Base-by-base conservation (phyloP, 2,329 filamentous ascomycete species). In the Sporothrix pseudoabietina region DNA sequence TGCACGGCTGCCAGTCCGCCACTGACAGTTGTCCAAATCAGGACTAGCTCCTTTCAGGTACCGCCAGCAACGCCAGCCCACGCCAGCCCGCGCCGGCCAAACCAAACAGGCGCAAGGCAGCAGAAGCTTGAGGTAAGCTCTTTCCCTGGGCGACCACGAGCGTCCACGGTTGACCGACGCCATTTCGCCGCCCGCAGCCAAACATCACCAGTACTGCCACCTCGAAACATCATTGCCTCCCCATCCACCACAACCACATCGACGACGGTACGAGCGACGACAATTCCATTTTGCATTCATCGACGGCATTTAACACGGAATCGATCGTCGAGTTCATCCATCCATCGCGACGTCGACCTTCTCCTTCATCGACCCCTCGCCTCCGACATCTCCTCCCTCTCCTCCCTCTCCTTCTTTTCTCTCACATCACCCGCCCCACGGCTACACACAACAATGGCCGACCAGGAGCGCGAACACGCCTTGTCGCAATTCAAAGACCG, bases 401-500 rank as follows among this genome's bases (percentile, higher is more conserved):
- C 49, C 35, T 35, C n/a, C n/a, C 14, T 22, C n/a, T 52, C 61
- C n/a, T 35, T 35, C 41, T 22, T 22, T 22, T 44, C 52, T 47
- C 54, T 19, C 16, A 30, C 30, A 12, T 41, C 16, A 44, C 16
- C 35, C 65, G 63, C 32, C 5, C 9, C 44, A 49, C 41, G 59
- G 22, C 26, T n/a, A 22, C 59, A 22, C 16, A 39, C 69, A 14
- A 73, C 35, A 19, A 77, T 76, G 75, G 71, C 86, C 77, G 87
- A 89, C 77, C 84, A 85, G 79, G 87, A 89, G 83, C 86, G 88
- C 82, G 84, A 91, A 78, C 87, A 91, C 81, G 92, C 92, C 80
- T 90, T 95, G 79, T 87, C 90, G 80, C 89, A 91, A 74, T 95
- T 94, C 86, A 93, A 93, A 82, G 84, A 87, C 75, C 94, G 93